Conservation (phyloP, 768 basidiomycete species). For the Rhodotorula paludigena region DNA sequence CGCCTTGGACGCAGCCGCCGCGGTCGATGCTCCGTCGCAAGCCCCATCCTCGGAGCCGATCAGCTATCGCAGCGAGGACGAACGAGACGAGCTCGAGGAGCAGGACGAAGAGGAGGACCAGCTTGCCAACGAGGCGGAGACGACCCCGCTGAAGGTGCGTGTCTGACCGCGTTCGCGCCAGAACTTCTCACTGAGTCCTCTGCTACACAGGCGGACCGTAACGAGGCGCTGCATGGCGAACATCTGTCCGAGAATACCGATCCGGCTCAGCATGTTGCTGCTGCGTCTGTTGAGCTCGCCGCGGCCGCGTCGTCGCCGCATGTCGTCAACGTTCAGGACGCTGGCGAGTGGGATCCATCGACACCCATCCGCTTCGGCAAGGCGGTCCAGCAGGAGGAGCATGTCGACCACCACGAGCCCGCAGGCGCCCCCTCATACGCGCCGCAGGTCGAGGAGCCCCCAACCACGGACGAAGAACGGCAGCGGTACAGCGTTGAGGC, state of each 20-base stretch:
- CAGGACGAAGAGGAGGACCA: not conserved
- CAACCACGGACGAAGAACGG: not conserved
- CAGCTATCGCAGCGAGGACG: constrained; percentile 22
- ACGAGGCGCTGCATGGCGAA: too few relatives aligned
- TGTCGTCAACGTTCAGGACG: constrained; percentile 15
- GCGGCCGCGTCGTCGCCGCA: not conserved
- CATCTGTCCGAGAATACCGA: too few relatives aligned
- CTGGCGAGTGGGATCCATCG: constrained; percentile 20
- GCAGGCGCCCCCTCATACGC: too few relatives aligned
- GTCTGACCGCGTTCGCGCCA: not conserved
- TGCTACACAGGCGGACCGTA: not conserved
- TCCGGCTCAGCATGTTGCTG: too few relatives aligned
- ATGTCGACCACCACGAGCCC: too few relatives aligned
- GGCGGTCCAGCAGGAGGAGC: not conserved
- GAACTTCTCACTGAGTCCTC: not conserved
- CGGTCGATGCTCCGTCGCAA: not conserved
- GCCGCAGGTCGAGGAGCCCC: not conserved
- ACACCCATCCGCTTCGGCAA: constrained; percentile 21
- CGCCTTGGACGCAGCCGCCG: not conserved
- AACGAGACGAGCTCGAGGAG: not conserved
- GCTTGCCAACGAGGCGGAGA: too few relatives aligned
- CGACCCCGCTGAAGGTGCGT: not conserved
- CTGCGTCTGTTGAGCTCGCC: too few relatives aligned
- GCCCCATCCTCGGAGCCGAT: constrained; percentile 26
- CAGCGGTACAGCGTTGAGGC: not conserved